phyloP scores from a whole-genome alignment of 139 green algal species.

The Haematococcus lacustris region DNA sequence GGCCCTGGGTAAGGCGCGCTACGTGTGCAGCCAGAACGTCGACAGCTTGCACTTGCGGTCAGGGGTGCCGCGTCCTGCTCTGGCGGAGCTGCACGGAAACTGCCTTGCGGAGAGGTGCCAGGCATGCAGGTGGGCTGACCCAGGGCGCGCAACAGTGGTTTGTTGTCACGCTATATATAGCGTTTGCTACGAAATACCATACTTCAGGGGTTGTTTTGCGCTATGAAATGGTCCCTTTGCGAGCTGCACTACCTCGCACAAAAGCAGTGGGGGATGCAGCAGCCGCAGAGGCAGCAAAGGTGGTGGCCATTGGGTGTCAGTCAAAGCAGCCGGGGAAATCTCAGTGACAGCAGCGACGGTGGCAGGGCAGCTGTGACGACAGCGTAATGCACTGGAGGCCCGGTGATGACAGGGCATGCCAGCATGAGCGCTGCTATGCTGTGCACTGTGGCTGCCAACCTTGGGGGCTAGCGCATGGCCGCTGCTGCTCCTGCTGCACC shows the following conservation, averaged over 20 bases:
- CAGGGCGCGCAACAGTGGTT: too few relatives aligned
- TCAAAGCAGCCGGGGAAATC: too few relatives aligned
- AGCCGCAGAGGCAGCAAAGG: background rate
- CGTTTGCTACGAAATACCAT: background rate
- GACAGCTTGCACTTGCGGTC: conserved; percentile 85
- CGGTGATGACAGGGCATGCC: too few relatives aligned
- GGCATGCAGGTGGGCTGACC: conserved; percentile 51
- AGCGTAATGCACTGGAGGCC: too few relatives aligned
- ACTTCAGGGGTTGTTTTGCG: background rate
- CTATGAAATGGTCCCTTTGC: background rate
- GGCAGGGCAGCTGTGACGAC: too few relatives aligned
- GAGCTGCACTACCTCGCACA: too few relatives aligned
- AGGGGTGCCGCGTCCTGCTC: conserved; percentile 31
- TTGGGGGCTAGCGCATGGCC: too few relatives aligned
- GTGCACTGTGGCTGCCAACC: too few relatives aligned
- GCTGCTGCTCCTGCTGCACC: too few relatives aligned
- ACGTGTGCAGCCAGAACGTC: conserved; percentile 76
- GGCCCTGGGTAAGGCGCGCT: conserved; percentile 33
- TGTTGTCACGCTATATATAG: background rate
- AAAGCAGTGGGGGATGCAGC: background rate
- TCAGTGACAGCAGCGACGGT: too few relatives aligned
- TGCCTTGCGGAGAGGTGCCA: conserved; percentile 87
- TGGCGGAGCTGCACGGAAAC: conserved; percentile 96
- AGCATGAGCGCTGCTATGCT: too few relatives aligned
- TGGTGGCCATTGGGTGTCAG: background rate